These are phyloP conservation scores for Monosporozyma aquatica DNA, from an alignment of 805 yeast genomes.

Conservation along the genomic window DNA sequence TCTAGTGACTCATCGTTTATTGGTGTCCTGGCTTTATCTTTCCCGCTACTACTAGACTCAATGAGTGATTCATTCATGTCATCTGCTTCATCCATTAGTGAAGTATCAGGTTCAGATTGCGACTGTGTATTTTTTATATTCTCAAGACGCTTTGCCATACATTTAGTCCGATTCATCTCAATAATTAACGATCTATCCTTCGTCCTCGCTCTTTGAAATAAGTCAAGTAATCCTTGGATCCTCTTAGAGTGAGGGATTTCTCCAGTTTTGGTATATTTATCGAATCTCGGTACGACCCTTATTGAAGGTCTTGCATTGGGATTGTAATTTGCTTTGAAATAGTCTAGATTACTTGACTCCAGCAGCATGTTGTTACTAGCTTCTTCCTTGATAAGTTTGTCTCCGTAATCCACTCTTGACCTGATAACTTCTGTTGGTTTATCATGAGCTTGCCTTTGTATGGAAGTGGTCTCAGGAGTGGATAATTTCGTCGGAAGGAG, in stretches of 20 bases:
- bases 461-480: no score
- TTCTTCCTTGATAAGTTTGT: background rate
- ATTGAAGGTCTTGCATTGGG: conserved; percentile 17
- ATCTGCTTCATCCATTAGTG: no score
- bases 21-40: background rate
- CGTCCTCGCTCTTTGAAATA: conserved; percentile 12
- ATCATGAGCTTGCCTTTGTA: no score
- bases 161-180: conserved; percentile 23
- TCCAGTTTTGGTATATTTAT: conserved; percentile 4
- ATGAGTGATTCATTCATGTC: no score
- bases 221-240: conserved; percentile 7
- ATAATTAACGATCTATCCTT: conserved; percentile 14
- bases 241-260: conserved; percentile 16
- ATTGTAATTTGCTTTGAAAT: conserved; percentile 17
- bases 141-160: conserved; percentile 18
- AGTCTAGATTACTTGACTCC: conserved; percentile 15
- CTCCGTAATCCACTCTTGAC: no score
- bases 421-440: background rate
- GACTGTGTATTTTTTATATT: conserved; percentile 6
- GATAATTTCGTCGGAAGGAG: no score
- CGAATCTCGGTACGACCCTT: conserved; percentile 19
- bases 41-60: no score
- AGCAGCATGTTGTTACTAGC: conserved; percentile 9
- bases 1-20: conserved; percentile 11
- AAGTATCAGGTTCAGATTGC: background rate